phyloP scores from a whole-genome alignment of 768 basidiomycete genomes.

The Strobilomyces dryophilus region DNA sequence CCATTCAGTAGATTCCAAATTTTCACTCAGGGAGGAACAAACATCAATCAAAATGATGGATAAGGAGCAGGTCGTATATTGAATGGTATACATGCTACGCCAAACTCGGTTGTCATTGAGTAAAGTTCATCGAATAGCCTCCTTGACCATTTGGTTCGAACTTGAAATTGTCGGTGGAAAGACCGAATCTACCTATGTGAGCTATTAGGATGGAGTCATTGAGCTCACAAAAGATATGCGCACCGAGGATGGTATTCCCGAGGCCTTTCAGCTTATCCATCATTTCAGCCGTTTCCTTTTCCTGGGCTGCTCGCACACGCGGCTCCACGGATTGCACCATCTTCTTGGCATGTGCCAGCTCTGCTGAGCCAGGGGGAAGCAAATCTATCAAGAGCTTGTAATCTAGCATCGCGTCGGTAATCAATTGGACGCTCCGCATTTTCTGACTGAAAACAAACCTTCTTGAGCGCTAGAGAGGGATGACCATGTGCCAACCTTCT shows the following conservation, averaged over 20 bases:
- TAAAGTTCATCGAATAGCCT: slow-evolving; percentile 93
- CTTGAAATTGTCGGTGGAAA: slow-evolving; percentile 96
- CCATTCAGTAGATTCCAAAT: slow-evolving; percentile 27
- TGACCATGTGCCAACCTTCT: slow-evolving; percentile 76
- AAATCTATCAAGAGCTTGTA: slow-evolving; percentile 68
- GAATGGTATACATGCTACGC: background rate
- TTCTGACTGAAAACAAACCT: slow-evolving; percentile 44
- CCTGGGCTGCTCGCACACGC: slow-evolving; percentile 71
- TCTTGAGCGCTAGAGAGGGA: slow-evolving; percentile 78
- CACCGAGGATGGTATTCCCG: slow-evolving; percentile 87
- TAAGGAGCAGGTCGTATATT: background rate
- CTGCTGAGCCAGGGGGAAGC: slow-evolving; percentile 51
- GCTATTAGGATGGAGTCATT: background rate
- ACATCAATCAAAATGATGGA: slow-evolving; percentile 15
- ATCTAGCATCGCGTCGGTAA: slow-evolving; percentile 45
- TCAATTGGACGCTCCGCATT: background rate
- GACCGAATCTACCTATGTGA: slow-evolving; percentile 76
- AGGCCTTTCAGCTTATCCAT: slow-evolving; percentile 87
- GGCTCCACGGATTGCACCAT: slow-evolving; percentile 57
- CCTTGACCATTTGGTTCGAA: slow-evolving; percentile 91
- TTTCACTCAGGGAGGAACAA: slow-evolving; percentile 19
- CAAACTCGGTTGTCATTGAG: slow-evolving; percentile 33
- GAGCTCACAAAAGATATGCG: slow-evolving; percentile 12
- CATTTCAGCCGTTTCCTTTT: slow-evolving; percentile 89
- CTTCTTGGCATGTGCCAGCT: slow-evolving; percentile 43